Conservation (phyloP, 371 early-diverging fungal species). For the Lichtheimia ramosa region DNA sequence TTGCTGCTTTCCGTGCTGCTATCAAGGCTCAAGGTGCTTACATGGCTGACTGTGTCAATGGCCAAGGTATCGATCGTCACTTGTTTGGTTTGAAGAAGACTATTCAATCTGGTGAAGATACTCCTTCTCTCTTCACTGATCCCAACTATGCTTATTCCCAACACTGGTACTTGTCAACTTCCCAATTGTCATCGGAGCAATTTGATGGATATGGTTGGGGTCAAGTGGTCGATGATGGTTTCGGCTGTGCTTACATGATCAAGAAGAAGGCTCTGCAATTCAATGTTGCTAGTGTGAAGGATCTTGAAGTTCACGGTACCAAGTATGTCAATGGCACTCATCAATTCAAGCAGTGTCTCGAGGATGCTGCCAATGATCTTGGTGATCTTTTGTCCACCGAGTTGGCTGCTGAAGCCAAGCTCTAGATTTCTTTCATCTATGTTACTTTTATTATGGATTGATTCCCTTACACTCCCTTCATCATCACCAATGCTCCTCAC, state of each 20-base stretch:
- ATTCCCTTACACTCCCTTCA: conserved; percentile 1
- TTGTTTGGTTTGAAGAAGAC: conserved; percentile 67
- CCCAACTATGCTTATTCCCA: conserved; percentile 78
- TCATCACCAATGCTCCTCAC: background rate
- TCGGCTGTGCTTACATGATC: conserved; percentile 94
- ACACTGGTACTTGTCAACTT: conserved; percentile 94
- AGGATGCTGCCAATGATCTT: conserved; percentile 76
- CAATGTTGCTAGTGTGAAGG: conserved; percentile 75
- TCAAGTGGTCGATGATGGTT: conserved; percentile 95
- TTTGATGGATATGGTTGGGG: conserved; percentile 96
- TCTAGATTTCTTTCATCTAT: conserved; percentile 28
- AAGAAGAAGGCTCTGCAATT: conserved; percentile 81
- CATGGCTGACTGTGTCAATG: conserved; percentile 82
- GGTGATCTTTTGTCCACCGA: conserved; percentile 61
- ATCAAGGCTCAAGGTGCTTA: conserved; percentile 76
- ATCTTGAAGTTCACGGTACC: conserved; percentile 48
- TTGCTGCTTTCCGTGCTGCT: conserved; percentile 71
- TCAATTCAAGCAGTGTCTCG: conserved; percentile 58
- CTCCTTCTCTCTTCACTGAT: conserved; percentile 84
- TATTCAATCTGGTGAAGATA: conserved; percentile 68
- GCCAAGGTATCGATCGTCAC: conserved; percentile 91
- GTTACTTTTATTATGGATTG: background rate
- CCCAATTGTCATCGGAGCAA: conserved; percentile 87
- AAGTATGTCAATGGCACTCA: conserved; percentile 43
- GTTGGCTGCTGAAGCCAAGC: conserved; percentile 45